Evolutionary conservation across 139 green algal genomes (phyloP), one percentile per base, ranked within the genome.

Genomic region (Zygnema circumcarinatum): DNA sequence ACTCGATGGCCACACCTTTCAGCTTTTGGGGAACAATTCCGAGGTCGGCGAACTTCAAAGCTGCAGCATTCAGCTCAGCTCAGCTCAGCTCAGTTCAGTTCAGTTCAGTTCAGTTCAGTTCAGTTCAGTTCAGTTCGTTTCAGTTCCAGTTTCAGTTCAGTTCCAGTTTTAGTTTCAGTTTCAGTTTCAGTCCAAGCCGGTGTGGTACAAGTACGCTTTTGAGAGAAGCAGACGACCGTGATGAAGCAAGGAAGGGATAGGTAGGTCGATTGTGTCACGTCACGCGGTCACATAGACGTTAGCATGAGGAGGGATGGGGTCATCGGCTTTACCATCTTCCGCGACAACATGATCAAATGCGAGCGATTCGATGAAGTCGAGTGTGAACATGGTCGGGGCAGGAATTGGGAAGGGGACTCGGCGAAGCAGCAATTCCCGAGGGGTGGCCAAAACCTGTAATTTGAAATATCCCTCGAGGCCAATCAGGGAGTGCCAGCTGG

Each of bases 291-390:
- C n/a, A n/a, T n/a, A n/a, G n/a, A n/a, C n/a, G n/a, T n/a, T n/a
- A n/a, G n/a, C n/a, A n/a, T n/a, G n/a, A n/a, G n/a, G n/a, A n/a
- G n/a, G n/a, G n/a, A n/a, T n/a, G n/a, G n/a, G n/a, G n/a, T n/a
- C n/a, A n/a, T n/a, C n/a, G n/a, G n/a, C n/a, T 40, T 32, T 32
- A 91, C 86, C 81, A 32, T 83, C 67, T 3, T 52, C 32, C 0
- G 33, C 29, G 1, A 91, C 86, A 33, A 91, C 42, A 36, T 91
- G 81, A 33, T 91, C 83, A 16, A 72, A 62, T 35, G 79, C 22
- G 7, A 91, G 86, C 36, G 81, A 79, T 21, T 91, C 29, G 36
- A 91, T 89, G 86, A 87, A 91, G 42, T 91, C 86, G 11, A 62
- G 62, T 0, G 81, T 88, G 47, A 88, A 89, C 81, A 91, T 84